Evolutionary conservation across 495 filamentous ascomycete species (phyloP).

Genomic region (Daldinia caldariorum): DNA sequence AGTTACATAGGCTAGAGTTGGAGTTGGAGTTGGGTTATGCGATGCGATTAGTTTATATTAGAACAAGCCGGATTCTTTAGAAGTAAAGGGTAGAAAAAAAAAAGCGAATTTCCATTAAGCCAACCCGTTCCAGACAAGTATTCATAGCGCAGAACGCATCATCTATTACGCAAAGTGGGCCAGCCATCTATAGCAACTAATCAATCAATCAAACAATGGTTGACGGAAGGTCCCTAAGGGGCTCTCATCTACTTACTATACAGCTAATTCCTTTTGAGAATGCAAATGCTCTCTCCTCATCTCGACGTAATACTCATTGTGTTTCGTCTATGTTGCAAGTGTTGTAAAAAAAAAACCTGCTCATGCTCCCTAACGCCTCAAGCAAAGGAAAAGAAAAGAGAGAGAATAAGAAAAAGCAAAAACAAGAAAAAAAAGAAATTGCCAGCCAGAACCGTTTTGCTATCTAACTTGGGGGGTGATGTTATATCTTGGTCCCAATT

Average conservation of each 20-base stretch:
- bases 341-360: background rate
- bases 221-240: no score
- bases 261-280: background rate
- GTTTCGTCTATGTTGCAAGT: background rate
- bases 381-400: background rate
- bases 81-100: no score
- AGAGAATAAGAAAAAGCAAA: no score
- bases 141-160: background rate
- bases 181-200: constrained; percentile 19
- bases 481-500: background rate
- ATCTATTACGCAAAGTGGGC: background rate
- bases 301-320: background rate
- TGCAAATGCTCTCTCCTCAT: background rate
- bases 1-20: no score
- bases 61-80: no score
- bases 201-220: background rate
- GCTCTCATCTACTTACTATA: constrained; percentile 8
- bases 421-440: no score
- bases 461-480: background rate
- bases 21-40: no score
- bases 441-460: background rate
- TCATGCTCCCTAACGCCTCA: constrained; percentile 9
- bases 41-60: background rate
- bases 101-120: background rate
- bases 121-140: background rate